These are phyloP conservation scores for Lodderomyces parapsilosis DNA, from an alignment of 1,139 yeast genomes.

Conservation along the genomic window DNA sequence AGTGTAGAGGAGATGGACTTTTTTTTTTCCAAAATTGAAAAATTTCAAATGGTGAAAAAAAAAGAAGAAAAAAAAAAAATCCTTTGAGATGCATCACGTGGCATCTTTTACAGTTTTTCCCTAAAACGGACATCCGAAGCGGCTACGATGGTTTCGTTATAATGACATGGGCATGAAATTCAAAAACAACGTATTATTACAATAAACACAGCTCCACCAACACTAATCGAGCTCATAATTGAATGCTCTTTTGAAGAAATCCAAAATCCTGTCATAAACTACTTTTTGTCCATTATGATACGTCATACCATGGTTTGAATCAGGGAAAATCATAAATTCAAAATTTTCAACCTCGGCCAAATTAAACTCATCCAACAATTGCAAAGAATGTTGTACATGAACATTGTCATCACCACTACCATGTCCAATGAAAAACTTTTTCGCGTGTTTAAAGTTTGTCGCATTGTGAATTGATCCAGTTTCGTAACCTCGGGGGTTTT, in stretches of 20 bases:
- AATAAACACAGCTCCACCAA: no score
- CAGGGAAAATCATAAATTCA: conserved; percentile 76
- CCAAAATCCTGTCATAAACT: conserved; percentile 61
- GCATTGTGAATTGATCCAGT: conserved; percentile 53
- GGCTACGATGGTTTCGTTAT: no score
- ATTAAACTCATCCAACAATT: conserved; percentile 61
- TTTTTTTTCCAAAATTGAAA: conserved; percentile 5
- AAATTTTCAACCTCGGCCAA: conserved; percentile 61
- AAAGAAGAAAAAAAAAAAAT: neutral
- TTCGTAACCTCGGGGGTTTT: conserved; percentile 56
- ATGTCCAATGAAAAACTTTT: conserved; percentile 67
- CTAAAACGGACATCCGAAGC: neutral
- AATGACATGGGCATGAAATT: no score
- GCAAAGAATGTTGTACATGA: conserved; percentile 70
- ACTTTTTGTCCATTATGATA: conserved; percentile 70
- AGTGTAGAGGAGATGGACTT: neutral
- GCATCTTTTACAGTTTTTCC: neutral
- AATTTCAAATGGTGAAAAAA: neutral
- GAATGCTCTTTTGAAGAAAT: conserved; percentile 16
- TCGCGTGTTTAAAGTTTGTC: conserved; percentile 46
- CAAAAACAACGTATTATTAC: no score
- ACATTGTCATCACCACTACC: conserved; percentile 86
- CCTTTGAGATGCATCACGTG: conserved; percentile 1
- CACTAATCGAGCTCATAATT: conserved; percentile 14
- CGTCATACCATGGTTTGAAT: conserved; percentile 69